Evolutionary conservation across 2,329 filamentous ascomycete genomes (phyloP), one percentile per base, ranked within the genome.

Genomic region (Colletotrichum brevisporum): DNA sequence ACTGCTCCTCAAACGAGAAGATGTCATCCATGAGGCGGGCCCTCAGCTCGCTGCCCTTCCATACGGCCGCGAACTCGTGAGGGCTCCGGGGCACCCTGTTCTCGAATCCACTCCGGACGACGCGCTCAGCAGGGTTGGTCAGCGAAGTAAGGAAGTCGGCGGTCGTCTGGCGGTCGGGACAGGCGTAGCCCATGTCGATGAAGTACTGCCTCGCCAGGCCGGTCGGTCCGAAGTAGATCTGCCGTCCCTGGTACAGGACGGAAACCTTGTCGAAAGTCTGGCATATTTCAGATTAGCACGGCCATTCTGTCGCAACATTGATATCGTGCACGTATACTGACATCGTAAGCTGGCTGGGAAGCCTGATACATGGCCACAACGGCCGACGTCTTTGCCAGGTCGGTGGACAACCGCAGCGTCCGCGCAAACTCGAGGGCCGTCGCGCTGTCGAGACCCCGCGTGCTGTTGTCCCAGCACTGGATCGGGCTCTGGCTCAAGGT

Each of bases 391-490:
- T 78, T 53, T 1, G 85, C 83, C 76, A 90, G 85, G 67, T 90
- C 86, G 0, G 89, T 90, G 4, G 88, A 80, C n/a, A 85, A 83
- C 36, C 88, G 81, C 50, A 91, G 77, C 63, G 86, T 87, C 70
- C 87, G 84, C 3, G 89, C 87, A 67, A 90, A 91, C 72, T 90
- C 87, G 13, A 90, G 75, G 2, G 89, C 89, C 0, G 88, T 91
- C 21, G 84, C 86, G 4, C 86, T 85, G 74, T 91, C 89, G 2
- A 92, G 78, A 10, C 89, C 90, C 64, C 83, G 80, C 0, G 89
- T 91, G 8, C 85, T 88, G 63, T 91, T 91, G 67, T 89, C 91
- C 91, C 91, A 93, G 68, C 89, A 90, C 77, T 92, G 90, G 1
- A 86, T 80, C 31, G 83, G 85, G 13, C 84, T 83, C 60, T 77